A percentile compares a stretch with the other conserved stretches of the same genome.
These are phyloP conservation scores for Penstemon barbatus DNA, from an alignment of 257 asterid genomes.

Conservation along the genomic window DNA sequence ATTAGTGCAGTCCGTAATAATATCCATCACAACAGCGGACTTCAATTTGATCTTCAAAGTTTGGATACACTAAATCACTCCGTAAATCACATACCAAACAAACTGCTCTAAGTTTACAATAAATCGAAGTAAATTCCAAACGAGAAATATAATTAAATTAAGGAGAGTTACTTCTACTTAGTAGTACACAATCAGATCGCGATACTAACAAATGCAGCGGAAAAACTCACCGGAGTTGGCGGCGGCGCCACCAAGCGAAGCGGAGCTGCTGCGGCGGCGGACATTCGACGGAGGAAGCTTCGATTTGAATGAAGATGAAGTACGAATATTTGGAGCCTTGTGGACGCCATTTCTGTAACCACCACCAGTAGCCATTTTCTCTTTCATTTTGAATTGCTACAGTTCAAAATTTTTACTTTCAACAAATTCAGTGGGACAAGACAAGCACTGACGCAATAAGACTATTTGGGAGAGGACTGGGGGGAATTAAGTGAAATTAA, in stretches of 20 bases:
- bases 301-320: background rate
- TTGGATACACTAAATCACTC: background rate
- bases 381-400: background rate
- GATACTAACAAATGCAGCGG: no score
- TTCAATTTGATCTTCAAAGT: no score
- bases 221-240: no score
- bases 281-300: background rate
- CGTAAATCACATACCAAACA: background rate
- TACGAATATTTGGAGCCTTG: background rate
- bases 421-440: no score
- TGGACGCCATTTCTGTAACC: background rate
- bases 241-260: background rate
- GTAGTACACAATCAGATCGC: background rate
- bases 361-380: background rate
- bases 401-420: no score
- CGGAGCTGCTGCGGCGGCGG: conserved; percentile 1
- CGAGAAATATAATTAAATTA: background rate
- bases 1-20: no score
- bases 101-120: background rate
- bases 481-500: background rate
- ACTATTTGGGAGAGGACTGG: background rate
- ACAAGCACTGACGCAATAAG: no score
- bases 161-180: background rate
- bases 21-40: no score
- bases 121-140: background rate